A percentile compares a stretch with the other conserved stretches of the same genome.
Evolutionary conservation across 495 filamentous ascomycete species (phyloP).

Genomic region (Haplographium delicatum): DNA sequence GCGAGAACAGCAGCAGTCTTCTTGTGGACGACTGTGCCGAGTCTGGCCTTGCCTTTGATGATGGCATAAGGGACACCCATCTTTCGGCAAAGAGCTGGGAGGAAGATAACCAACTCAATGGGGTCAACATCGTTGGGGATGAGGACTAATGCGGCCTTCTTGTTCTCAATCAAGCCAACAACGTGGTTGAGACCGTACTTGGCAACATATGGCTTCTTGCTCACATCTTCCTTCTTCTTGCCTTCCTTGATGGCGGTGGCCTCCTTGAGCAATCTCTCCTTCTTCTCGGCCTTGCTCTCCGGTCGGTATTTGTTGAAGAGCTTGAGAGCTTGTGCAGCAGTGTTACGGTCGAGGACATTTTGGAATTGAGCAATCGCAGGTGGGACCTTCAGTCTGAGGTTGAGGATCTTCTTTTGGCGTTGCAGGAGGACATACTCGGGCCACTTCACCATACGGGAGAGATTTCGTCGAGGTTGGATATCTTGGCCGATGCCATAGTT

Average conservation of each 20-base stretch:
- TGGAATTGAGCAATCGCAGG: constrained; percentile 97
- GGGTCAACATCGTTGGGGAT: constrained; percentile 99
- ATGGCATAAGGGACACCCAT: constrained; percentile 99
- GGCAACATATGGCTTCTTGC: constrained; percentile 98
- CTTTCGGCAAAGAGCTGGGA: constrained; percentile 98
- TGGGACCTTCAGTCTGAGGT: constrained; percentile 97
- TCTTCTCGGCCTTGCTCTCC: constrained; percentile 99
- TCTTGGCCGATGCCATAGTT: constrained; percentile 99
- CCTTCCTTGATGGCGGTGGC: constrained; percentile 93
- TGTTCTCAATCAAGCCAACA: constrained; percentile 99
- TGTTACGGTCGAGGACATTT: constrained; percentile 96
- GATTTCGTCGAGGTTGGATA: constrained; percentile 95
- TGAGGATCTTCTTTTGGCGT: constrained; percentile 99
- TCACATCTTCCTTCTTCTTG: constrained; percentile 99
- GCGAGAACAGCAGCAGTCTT: constrained; percentile 98
- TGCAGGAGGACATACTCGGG: constrained; percentile 97
- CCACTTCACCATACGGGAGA: constrained; percentile 99
- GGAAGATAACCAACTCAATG: constrained; percentile 98
- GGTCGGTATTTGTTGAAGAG: constrained; percentile 99
- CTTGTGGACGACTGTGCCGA: constrained; percentile 99
- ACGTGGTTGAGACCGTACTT: constrained; percentile 99
- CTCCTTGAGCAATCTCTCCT: constrained; percentile 97
- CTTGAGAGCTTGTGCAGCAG: constrained; percentile 94
- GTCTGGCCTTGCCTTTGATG: constrained; percentile 98
- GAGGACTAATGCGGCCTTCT: constrained; percentile 96